These are phyloP conservation scores for Fusarium fracticaudum DNA, from an alignment of 2,329 filamentous ascomycete genomes.

Conservation along the genomic window DNA sequence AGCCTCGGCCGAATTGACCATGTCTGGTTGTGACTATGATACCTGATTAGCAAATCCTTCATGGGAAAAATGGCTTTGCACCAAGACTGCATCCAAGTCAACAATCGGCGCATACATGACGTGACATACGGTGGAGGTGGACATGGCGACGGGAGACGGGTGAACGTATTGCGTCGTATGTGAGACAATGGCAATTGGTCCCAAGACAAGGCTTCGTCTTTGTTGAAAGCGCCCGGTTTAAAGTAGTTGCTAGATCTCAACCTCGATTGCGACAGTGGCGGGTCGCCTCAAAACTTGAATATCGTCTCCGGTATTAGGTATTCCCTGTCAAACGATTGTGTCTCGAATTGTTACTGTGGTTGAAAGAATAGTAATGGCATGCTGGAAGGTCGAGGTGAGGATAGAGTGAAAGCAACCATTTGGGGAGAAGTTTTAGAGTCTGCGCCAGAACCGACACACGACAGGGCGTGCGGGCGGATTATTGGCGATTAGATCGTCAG, in stretches of 20 bases:
- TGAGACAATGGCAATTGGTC: slow-evolving; percentile 37
- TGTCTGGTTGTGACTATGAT: slow-evolving; percentile 41
- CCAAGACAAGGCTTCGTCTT: slow-evolving; percentile 24
- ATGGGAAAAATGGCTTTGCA: neutral
- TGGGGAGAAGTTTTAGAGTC: slow-evolving; percentile 32
- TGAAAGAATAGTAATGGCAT: slow-evolving; percentile 31
- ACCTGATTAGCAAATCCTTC: slow-evolving; percentile 20
- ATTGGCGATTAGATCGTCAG: slow-evolving; percentile 17
- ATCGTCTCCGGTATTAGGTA: neutral
- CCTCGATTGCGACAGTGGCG: slow-evolving; percentile 29
- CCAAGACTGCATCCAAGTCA: neutral
- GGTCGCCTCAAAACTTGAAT: neutral
- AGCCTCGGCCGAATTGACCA: slow-evolving; percentile 39
- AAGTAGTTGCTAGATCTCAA: slow-evolving; percentile 19
- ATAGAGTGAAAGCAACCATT: slow-evolving; percentile 39
- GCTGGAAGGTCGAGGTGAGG: slow-evolving; percentile 29
- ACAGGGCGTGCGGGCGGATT: slow-evolving; percentile 23
- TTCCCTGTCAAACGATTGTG: slow-evolving; percentile 12
- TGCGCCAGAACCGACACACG: slow-evolving; percentile 37
- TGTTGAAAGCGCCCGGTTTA: slow-evolving; percentile 25
- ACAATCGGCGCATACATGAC: slow-evolving; percentile 13
- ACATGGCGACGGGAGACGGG: slow-evolving; percentile 40
- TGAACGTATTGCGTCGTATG: slow-evolving; percentile 12
- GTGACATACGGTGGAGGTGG: slow-evolving; percentile 46
- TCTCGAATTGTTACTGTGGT: slow-evolving; percentile 22